A percentile compares a stretch with the other conserved stretches of the same genome.
Evolutionary conservation across 1,139 yeast genomes (phyloP).

Genomic region (Hyphopichia buzzinii): DNA sequence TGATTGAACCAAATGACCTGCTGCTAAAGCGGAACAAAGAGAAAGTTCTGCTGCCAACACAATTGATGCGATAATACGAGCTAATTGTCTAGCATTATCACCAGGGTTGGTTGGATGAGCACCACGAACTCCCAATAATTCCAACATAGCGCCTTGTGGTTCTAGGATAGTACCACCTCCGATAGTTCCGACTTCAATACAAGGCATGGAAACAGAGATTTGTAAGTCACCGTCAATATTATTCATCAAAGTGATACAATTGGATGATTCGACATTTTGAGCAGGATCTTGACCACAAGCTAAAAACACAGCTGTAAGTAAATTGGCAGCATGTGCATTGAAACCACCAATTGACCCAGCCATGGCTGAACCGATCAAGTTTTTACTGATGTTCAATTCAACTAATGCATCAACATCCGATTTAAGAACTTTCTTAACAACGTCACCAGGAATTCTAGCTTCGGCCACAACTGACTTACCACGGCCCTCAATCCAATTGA

Average conservation of each 20-base stretch:
- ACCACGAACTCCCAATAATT: slow-evolving; percentile 90
- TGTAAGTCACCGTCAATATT: slow-evolving; percentile 78
- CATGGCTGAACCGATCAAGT: slow-evolving; percentile 95
- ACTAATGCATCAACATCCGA: slow-evolving; percentile 92
- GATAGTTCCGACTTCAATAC: slow-evolving; percentile 97
- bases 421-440: slow-evolving; percentile 78
- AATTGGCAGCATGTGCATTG: slow-evolving; percentile 96
- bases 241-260: slow-evolving; percentile 94
- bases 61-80: slow-evolving; percentile 91
- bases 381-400: slow-evolving; percentile 83
- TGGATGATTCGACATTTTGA: slow-evolving; percentile 94
- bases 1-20: slow-evolving; percentile 96
- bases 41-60: slow-evolving; percentile 97
- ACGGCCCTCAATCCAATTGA: slow-evolving; percentile 99
- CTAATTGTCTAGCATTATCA: slow-evolving; percentile 89
- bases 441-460: slow-evolving; percentile 80
- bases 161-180: slow-evolving; percentile 99
- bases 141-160: slow-evolving; percentile 96
- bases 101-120: slow-evolving; percentile 96
- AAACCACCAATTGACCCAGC: slow-evolving; percentile 98
- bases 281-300: slow-evolving; percentile 99
- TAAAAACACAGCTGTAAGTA: slow-evolving; percentile 87
- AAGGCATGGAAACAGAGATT: slow-evolving; percentile 97
- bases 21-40: slow-evolving; percentile 91
- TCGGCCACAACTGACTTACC: slow-evolving; percentile 99